A percentile compares a stretch with the other conserved stretches of the same genome.
phyloP scores from a whole-genome alignment of 768 basidiomycete genomes.

The Boletus pseudo-olivaceus region DNA sequence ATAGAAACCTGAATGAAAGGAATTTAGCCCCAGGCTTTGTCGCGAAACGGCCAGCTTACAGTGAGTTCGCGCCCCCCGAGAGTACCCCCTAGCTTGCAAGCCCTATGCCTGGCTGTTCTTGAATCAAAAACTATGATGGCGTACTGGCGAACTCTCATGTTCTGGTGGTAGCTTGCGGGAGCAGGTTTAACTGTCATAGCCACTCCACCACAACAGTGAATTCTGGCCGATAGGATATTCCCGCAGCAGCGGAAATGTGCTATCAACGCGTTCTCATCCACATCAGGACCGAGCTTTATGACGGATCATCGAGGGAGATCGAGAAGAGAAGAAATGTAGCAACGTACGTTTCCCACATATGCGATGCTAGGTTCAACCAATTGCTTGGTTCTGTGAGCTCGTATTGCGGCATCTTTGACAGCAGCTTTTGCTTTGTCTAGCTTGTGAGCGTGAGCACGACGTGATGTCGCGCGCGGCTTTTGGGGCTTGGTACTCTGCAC shows the following conservation, averaged over 20 bases:
- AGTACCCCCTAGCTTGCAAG: conserved; percentile 39
- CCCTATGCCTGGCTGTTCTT: conserved; percentile 35
- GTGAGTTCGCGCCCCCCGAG: conserved; percentile 39
- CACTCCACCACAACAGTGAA: conserved; percentile 33
- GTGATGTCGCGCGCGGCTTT: conserved; percentile 4
- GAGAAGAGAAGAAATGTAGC: not conserved
- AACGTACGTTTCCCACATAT: conserved; percentile 63
- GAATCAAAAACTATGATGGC: conserved; percentile 48
- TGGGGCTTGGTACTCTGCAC: conserved; percentile 2
- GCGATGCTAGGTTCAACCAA: conserved; percentile 32
- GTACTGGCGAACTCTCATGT: conserved; percentile 45
- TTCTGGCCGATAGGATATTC: conserved; percentile 15
- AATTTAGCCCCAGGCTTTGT: not conserved
- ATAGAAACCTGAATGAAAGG: conserved; percentile 23
- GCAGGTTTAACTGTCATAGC: conserved; percentile 26
- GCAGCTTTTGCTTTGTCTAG: conserved; percentile 16
- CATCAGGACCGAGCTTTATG: conserved; percentile 32
- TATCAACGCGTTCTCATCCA: conserved; percentile 22
- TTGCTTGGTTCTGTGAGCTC: conserved; percentile 5
- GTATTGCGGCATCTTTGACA: conserved; percentile 18
- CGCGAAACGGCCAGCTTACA: conserved; percentile 32
- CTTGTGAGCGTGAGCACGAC: conserved; percentile 10
- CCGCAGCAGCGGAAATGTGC: conserved; percentile 27
- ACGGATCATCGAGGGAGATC: conserved; percentile 1
- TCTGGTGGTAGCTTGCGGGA: conserved; percentile 29